Evolutionary conservation across 257 asterid species (phyloP), one percentile per base, ranked within the genome.

Genomic region (Plantago major): DNA sequence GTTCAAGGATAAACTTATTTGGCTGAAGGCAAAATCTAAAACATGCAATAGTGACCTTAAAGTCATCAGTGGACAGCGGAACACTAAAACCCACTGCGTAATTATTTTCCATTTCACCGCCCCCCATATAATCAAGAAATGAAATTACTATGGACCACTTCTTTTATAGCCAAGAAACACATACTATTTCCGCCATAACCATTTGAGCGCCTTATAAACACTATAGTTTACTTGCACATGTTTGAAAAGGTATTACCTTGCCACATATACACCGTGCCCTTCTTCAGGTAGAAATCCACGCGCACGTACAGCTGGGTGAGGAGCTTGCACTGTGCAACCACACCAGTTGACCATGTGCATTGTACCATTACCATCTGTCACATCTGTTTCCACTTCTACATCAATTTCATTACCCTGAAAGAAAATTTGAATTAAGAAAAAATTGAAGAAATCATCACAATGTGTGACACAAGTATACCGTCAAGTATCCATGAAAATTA

Each of bases 201-300:
- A 15, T 11, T 26, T 10, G 64, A 11, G 14, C 40, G 8, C 40
- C 40, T 33, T 7, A 33, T 33, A 33, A 22, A 22, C 26, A 22
- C 26, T 22, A 30, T 30, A 33, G 40, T 33, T 33, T 33, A 33
- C 6, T 33, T 3, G 40, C 40, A 33, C 40, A 33, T 33, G 40
- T 33, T 33, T 4, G 8, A 7, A 69, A 72, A 58, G 50, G 42
- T 52, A 78, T 75, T 74, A 86, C 98, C 99, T 83, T 47, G 99
- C 83, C 64, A 89, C 97, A 67, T 93, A 93, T 42, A 93, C 99
- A 3, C 99, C 97, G 53, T 93, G 99, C 62, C 99, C 99, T 76
- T 93, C 97, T 64, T 85, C 84, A 28, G 99, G 99, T 53, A 93
- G 85, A 79, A 79, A 89, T 64, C 99, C 99, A 74, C 89, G 99